Conservation (phyloP, 441 rosid species). For the Euphorbia celastroides region DNA sequence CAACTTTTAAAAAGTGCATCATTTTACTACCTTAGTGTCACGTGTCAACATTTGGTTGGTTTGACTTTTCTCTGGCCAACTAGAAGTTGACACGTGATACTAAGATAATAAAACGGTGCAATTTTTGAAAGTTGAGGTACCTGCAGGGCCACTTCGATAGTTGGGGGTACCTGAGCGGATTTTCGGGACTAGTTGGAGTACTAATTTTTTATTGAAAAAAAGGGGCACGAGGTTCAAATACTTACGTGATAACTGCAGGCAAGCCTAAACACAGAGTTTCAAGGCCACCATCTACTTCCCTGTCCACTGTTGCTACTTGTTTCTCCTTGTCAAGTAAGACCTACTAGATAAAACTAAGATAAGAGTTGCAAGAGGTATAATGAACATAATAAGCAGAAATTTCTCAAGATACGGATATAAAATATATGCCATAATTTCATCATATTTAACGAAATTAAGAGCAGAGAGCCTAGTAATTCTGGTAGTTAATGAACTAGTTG, state of each 20-base stretch:
- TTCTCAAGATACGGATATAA: not conserved
- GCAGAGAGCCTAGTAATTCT: not conserved
- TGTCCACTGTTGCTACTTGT: constrained; percentile 61
- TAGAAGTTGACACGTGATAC: no score
- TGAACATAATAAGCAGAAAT: not conserved
- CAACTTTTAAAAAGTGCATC: no score
- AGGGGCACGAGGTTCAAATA: constrained; percentile 11
- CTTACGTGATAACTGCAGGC: constrained; percentile 88
- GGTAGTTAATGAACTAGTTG: not conserved
- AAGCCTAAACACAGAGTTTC: constrained; percentile 70
- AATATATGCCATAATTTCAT: not conserved
- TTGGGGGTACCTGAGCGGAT: no score
- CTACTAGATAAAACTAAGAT: constrained; percentile 46
- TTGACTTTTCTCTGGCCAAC: no score
- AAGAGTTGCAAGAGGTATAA: constrained; percentile 11
- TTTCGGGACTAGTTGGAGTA: no score
- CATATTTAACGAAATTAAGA: not conserved
- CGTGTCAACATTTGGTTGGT: no score
- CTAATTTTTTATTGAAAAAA: no score
- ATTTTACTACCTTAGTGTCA: no score
- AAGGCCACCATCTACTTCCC: constrained; percentile 97
- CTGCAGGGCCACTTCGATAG: no score
- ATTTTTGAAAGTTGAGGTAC: no score
- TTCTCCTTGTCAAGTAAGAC: constrained; percentile 75
- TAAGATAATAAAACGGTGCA: no score